Evolutionary conservation across 192 early-diverging fungal genomes (phyloP).

Genomic region (Cetraspora pellucida): DNA sequence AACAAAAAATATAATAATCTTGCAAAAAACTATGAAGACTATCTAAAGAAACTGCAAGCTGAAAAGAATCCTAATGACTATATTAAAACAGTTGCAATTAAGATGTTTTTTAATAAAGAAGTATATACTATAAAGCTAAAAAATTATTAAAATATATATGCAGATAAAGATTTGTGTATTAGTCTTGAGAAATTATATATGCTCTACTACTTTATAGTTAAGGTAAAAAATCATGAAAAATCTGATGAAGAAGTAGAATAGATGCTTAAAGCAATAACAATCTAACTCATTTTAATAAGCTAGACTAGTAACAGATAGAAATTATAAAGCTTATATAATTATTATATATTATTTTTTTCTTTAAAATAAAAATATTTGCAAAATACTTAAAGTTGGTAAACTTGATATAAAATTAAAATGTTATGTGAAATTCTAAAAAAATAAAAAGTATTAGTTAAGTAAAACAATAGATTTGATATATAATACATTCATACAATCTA

Average conservation of each 20-base stretch:
- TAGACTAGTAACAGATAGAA: too few relatives aligned
- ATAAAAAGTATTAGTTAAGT: too few relatives aligned
- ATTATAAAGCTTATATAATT: too few relatives aligned
- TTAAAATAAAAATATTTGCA: too few relatives aligned
- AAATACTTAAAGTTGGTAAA: too few relatives aligned
- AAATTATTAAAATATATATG: not conserved
- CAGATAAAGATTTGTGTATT: not conserved
- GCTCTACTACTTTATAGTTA: not conserved
- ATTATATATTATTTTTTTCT: too few relatives aligned
- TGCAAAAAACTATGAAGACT: constrained; percentile 2
- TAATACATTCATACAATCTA: too few relatives aligned
- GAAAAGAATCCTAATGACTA: not conserved
- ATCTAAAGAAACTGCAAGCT: constrained; percentile 12
- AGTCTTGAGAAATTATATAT: constrained; percentile 1
- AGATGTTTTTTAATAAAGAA: not conserved
- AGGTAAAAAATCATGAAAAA: not conserved
- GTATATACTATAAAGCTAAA: not conserved
- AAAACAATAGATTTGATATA: too few relatives aligned
- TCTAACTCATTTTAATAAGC: too few relatives aligned
- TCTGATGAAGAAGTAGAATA: constrained; percentile 7
- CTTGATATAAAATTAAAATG: too few relatives aligned
- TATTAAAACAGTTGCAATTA: constrained; percentile 10
- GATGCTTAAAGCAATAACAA: too few relatives aligned
- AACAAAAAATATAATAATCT: constrained; percentile 8
- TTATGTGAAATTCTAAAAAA: too few relatives aligned